Evolutionary conservation across 2,329 filamentous ascomycete genomes (phyloP).

Genomic region (Nothopassalora personata): DNA sequence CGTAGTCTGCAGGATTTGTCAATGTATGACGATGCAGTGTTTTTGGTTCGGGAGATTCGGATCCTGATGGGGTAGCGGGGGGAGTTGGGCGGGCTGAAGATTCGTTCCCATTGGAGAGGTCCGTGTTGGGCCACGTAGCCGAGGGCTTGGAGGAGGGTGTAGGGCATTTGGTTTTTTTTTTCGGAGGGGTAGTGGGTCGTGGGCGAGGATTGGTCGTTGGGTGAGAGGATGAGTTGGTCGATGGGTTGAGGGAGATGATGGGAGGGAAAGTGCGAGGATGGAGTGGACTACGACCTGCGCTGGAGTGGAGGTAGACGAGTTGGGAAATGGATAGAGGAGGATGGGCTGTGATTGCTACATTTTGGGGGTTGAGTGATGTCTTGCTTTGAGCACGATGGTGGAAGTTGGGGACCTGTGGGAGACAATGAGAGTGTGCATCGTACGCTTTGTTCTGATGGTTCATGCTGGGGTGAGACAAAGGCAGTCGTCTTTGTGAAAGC

Average conservation of each 20-base stretch:
- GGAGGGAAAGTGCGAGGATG: background rate
- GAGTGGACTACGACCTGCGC: no score
- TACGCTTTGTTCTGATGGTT: no score
- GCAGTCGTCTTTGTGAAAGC: no score
- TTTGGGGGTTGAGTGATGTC: no score
- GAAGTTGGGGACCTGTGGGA: no score
- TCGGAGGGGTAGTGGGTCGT: background rate
- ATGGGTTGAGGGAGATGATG: background rate
- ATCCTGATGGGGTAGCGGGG: background rate
- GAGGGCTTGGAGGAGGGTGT: conserved; percentile 7
- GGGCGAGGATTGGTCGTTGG: background rate
- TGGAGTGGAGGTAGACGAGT: no score
- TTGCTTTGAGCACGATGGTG: no score
- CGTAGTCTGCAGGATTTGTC: background rate
- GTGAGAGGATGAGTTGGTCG: background rate
- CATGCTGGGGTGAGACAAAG: no score
- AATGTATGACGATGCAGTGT: background rate
- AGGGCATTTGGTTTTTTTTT: background rate
- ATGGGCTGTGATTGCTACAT: no score
- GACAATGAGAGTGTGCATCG: no score
- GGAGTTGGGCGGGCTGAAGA: background rate
- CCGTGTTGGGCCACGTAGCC: background rate
- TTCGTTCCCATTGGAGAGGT: background rate
- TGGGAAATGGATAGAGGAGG: no score
- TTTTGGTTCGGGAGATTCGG: background rate